Percentiles rank a stretch among this genome's conserved stretches.
Conservation (phyloP, 1,139 yeast genomes). For the Suhomyces choctaworum region DNA sequence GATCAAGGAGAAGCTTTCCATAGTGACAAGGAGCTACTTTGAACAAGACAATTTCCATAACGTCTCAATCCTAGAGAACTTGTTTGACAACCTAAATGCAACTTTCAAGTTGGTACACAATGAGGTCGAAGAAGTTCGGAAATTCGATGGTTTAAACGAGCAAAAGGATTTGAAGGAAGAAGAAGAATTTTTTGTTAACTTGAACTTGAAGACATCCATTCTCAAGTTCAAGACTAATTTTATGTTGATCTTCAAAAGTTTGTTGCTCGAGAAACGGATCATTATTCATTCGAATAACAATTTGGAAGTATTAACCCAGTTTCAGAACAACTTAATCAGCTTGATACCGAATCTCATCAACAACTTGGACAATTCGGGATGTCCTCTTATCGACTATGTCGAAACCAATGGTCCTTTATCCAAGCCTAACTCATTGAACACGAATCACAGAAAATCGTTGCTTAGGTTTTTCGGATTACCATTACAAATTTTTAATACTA, state of each 20-base stretch:
- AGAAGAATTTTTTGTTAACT: slow-evolving; percentile 65
- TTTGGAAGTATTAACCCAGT: slow-evolving; percentile 75
- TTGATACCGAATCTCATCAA: slow-evolving; percentile 76
- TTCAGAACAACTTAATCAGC: slow-evolving; percentile 71
- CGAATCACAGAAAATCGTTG: slow-evolving; percentile 77
- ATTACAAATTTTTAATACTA: slow-evolving; percentile 73
- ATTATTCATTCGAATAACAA: slow-evolving; percentile 72
- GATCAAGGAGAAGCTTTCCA: slow-evolving; percentile 84
- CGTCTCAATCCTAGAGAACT: slow-evolving; percentile 61
- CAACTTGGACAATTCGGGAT: slow-evolving; percentile 74
- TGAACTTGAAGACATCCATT: slow-evolving; percentile 68
- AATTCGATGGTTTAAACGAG: slow-evolving; percentile 6
- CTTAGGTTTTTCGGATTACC: slow-evolving; percentile 86
- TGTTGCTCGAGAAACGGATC: slow-evolving; percentile 71
- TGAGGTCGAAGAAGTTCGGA: slow-evolving; percentile 16
- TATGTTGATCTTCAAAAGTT: slow-evolving; percentile 71
- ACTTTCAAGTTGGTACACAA: slow-evolving; percentile 30
- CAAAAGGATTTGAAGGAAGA: slow-evolving; percentile 25
- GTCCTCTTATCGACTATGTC: slow-evolving; percentile 66
- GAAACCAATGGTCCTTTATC: slow-evolving; percentile 49
- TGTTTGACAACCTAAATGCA: slow-evolving; percentile 69
- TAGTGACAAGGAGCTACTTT: slow-evolving; percentile 85
- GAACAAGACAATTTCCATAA: slow-evolving; percentile 77
- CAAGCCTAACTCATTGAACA: slow-evolving; percentile 69
- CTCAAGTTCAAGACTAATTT: slow-evolving; percentile 59